Base-by-base conservation (phyloP, 768 basidiomycete species). In the Tulasnella sp. region DNA sequence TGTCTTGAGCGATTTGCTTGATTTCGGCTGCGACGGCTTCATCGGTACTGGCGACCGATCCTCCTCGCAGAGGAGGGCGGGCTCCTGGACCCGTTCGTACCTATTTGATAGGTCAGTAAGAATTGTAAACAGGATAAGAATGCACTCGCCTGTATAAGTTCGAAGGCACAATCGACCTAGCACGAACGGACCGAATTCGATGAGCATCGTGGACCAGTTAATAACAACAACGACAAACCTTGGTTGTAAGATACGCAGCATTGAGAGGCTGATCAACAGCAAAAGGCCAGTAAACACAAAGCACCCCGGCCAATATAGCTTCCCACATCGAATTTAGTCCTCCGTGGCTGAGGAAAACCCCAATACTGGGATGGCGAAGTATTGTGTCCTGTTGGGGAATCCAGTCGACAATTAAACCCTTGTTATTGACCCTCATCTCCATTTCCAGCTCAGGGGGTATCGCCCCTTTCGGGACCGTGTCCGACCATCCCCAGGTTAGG, bases 311-410 rank as follows among this genome's bases (percentile, higher is more conserved):
- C 15, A 67, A 9, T 14, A 74, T 8, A 64, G 42, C 54, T 54
- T 74, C 73, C 54, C 52, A 74, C 73, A 74, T 38, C 36, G 73
- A 74, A 42, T 74, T 74, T 11, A 31, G 38, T 29, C 73, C 73
- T 0, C 73, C 73, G 54, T 64, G 52, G 25, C 31, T 74, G 31
- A 74, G 39, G 39, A 74, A 74, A 2, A 54, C 45, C 11, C 64
- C 54, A 6, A 74, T 58, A 54, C 52, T 67, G 14, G 73, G 73
- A 38, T 74, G 73, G 11, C 54, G 29, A 5, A 74, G 54, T 25
- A 74, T 22, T 34, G 22, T 25, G 12, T 58, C 73, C n/a, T 39
- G 38, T 34, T 74, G 52, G 29, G 25, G 73, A 34, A 67, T 54
- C 34, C 45, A 74, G 52, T 74, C 73, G 31, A 42, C 73, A 8